These are phyloP conservation scores for Trichodelitschia bisporula DNA, from an alignment of 495 filamentous ascomycete genomes.

Conservation along the genomic window DNA sequence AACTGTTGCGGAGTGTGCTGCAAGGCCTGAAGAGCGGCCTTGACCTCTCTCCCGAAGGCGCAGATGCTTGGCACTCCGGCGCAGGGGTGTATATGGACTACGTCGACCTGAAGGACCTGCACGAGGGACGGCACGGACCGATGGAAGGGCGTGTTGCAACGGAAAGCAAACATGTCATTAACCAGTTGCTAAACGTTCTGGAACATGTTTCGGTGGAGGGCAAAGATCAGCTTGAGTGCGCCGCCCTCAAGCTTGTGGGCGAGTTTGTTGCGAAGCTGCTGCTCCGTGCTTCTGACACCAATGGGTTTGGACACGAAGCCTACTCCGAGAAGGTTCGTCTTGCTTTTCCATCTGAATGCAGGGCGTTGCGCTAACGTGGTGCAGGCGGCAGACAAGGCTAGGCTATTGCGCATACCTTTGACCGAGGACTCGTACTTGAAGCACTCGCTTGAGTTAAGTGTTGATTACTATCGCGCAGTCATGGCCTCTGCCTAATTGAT, in stretches of 20 bases:
- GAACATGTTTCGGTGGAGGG: conserved; percentile 27
- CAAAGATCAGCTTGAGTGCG: conserved; percentile 49
- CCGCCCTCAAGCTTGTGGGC: conserved; percentile 39
- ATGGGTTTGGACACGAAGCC: too few species aligned
- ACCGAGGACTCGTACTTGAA: conserved; percentile 43
- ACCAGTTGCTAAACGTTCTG: conserved; percentile 36
- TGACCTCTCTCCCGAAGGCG: conserved; percentile 1
- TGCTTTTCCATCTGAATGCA: conserved; percentile 10
- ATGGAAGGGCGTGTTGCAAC: conserved; percentile 12
- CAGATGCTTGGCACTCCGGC: conserved; percentile 44
- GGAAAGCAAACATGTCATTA: conserved; percentile 22
- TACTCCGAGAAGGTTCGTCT: too few species aligned
- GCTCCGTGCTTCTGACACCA: conserved; percentile 20
- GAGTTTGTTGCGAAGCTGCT: conserved; percentile 34
- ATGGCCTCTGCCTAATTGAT: conserved; percentile 22
- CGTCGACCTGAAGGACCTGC: conserved; percentile 29
- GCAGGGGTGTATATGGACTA: conserved; percentile 70
- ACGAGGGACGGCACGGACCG: conserved; percentile 10
- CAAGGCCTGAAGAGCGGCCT: conserved; percentile 27
- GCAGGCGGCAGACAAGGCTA: conserved; percentile 13
- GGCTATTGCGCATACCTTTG: conserved; percentile 39
- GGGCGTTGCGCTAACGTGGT: conserved; percentile 16
- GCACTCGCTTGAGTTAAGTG: conserved; percentile 42
- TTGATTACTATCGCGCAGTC: conserved; percentile 34
- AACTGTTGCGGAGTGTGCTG: conserved; percentile 34